Evolutionary conservation across 2,329 filamentous ascomycete genomes (phyloP).

Genomic region (Emmonsia crescens): DNA sequence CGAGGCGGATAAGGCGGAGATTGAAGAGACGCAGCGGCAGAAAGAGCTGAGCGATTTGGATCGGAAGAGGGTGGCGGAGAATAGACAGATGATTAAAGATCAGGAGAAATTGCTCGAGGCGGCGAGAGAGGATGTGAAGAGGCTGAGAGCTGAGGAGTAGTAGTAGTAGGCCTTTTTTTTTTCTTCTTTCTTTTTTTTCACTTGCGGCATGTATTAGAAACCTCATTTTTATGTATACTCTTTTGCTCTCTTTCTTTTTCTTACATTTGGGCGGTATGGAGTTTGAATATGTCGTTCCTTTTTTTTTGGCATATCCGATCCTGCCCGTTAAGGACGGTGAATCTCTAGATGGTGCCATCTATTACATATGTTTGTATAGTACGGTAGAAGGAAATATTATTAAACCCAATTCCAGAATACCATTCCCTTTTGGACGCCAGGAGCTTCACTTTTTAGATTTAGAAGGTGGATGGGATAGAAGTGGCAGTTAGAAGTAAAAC

Average conservation of each 20-base stretch:
- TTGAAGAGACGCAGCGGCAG: conserved; percentile 27
- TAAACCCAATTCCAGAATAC: not conserved
- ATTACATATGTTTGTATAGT: not conserved
- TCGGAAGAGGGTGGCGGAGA: conserved; percentile 26
- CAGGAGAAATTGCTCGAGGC: conserved; percentile 36
- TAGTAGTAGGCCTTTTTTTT: not conserved
- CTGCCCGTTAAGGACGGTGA: not conserved
- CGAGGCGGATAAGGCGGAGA: conserved; percentile 26
- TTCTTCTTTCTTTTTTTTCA: not conserved
- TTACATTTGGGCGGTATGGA: not conserved
- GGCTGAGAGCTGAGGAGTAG: conserved; percentile 25
- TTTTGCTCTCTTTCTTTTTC: conserved; percentile 1
- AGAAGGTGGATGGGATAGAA: no score
- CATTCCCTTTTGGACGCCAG: not conserved
- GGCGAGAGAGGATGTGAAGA: conserved; percentile 35
- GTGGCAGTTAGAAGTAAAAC: no score
- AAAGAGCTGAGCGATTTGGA: conserved; percentile 28
- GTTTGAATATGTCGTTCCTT: conserved; percentile 2
- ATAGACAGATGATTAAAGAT: conserved; percentile 35
- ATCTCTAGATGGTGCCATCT: not conserved
- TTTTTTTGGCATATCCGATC: not conserved
- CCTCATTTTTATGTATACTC: not conserved
- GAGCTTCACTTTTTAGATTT: no score
- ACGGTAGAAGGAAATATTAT: not conserved
- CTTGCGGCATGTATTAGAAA: conserved; percentile 1